Conservation (phyloP, 148 eudicot genomes). For the Persicaria maculosa region DNA sequence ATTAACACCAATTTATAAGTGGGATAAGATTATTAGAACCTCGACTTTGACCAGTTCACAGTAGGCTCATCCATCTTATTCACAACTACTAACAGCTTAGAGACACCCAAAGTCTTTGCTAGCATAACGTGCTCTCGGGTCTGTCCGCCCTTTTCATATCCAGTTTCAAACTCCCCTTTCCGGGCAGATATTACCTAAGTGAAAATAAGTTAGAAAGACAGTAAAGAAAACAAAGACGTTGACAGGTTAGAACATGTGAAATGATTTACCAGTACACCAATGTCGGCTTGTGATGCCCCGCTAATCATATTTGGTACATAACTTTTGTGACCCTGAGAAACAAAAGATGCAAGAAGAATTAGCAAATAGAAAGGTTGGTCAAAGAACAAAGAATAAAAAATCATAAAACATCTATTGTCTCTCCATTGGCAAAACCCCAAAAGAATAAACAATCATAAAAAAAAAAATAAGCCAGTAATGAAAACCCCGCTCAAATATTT, state of each 20-base stretch:
- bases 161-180: slow-evolving; percentile 99
- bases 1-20: not conserved
- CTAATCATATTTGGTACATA: slow-evolving; percentile 98
- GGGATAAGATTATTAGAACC: slow-evolving; percentile 25
- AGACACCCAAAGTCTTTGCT: slow-evolving; percentile 93
- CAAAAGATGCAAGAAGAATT: not conserved
- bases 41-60: slow-evolving; percentile 88
- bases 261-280: slow-evolving; percentile 75
- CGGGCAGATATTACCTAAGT: slow-evolving; percentile 92
- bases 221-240: not conserved
- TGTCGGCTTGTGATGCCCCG: slow-evolving; percentile 98
- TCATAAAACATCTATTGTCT: not conserved
- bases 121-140: slow-evolving; percentile 96
- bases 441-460: not conserved
- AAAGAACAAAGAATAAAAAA: not conserved
- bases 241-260: not conserved
- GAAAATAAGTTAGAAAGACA: not conserved
- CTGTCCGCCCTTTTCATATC: slow-evolving; percentile 97
- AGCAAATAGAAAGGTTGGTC: not conserved
- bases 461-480: no score
- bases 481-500: not conserved
- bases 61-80: slow-evolving; percentile 43
- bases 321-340: slow-evolving; percentile 84
- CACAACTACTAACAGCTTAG: slow-evolving; percentile 79
- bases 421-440: not conserved